Conservation (phyloP, 148 eudicot species). For the Chenopodium berlandieri region DNA sequence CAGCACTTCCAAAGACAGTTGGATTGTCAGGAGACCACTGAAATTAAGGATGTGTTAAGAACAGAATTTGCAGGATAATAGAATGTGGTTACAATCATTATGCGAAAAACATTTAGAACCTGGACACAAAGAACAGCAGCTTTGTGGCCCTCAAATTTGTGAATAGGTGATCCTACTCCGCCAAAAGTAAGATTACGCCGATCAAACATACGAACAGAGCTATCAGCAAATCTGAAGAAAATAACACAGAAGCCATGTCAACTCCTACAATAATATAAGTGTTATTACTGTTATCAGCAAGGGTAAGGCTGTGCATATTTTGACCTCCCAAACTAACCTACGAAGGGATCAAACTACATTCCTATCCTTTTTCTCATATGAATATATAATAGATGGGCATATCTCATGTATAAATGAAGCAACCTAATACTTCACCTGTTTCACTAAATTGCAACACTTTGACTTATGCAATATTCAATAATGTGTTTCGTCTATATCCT, state of each 20-base stretch:
- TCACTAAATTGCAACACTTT: not conserved
- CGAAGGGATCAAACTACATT: not conserved
- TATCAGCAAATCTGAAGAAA: conserved; percentile 77
- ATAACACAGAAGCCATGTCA: conserved; percentile 3
- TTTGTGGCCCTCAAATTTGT: conserved; percentile 86
- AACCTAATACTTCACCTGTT: not conserved
- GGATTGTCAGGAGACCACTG: conserved; percentile 94
- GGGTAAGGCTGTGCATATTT: not conserved
- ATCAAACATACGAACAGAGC: conserved; percentile 79
- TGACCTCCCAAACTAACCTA: not conserved
- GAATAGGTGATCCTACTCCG: conserved; percentile 69
- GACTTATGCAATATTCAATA: no score
- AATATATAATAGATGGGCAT: not conserved
- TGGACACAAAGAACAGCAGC: conserved; percentile 96
- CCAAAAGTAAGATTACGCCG: conserved; percentile 62
- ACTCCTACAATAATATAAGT: conserved; percentile 1
- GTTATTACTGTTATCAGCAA: not conserved
- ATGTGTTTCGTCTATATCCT: no score
- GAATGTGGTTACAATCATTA: not conserved
- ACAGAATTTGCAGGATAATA: not conserved
- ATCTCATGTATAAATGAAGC: conserved; percentile 11
- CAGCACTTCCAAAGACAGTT: conserved; percentile 90
- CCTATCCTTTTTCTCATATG: not conserved
- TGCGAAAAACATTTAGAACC: conserved; percentile 33
- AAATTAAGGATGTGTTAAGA: conserved; percentile 23